A percentile compares a stretch with the other conserved stretches of the same genome.
Evolutionary conservation across 2,329 filamentous ascomycete genomes (phyloP).

Genomic region (Anisogramma anomala): DNA sequence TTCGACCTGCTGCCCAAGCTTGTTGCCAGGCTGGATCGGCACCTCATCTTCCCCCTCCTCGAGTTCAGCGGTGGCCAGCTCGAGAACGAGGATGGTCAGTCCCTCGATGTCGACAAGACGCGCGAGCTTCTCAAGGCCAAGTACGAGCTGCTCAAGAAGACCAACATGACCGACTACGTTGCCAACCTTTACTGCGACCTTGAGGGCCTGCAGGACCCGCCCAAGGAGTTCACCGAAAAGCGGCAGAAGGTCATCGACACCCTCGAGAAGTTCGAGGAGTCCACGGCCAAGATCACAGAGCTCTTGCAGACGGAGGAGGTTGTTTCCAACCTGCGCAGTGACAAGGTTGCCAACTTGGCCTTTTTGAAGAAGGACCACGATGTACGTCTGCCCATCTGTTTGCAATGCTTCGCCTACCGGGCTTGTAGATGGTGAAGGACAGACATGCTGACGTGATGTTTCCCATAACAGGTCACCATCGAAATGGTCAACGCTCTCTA

Average conservation of each 20-base stretch:
- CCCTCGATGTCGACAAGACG: constrained; percentile 41
- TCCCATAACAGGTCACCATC: constrained; percentile 53
- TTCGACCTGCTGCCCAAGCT: constrained; percentile 65
- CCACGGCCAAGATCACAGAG: constrained; percentile 79
- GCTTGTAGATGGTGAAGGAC: constrained; percentile 6
- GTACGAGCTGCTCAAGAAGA: constrained; percentile 88
- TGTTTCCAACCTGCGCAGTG: constrained; percentile 78
- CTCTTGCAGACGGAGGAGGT: constrained; percentile 82
- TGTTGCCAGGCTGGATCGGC: constrained; percentile 84
- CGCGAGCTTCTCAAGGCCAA: constrained; percentile 73
- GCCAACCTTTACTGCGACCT: constrained; percentile 85
- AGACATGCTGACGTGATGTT: not conserved
- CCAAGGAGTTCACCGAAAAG: constrained; percentile 80
- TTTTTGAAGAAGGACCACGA: constrained; percentile 95
- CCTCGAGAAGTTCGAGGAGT: constrained; percentile 73
- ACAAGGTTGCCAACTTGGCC: constrained; percentile 98
- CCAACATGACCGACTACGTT: constrained; percentile 98
- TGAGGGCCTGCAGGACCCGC: constrained; percentile 64
- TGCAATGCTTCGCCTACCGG: not conserved
- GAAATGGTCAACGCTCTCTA: constrained; percentile 95
- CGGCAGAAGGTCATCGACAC: constrained; percentile 76
- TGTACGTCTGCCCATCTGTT: constrained; percentile 37
- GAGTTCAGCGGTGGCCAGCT: constrained; percentile 81
- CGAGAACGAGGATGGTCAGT: constrained; percentile 54
- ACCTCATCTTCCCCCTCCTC: constrained; percentile 91